Evolutionary conservation across 129 eudicot species (phyloP).

Genomic region (Heracleum sosnowskyi): DNA sequence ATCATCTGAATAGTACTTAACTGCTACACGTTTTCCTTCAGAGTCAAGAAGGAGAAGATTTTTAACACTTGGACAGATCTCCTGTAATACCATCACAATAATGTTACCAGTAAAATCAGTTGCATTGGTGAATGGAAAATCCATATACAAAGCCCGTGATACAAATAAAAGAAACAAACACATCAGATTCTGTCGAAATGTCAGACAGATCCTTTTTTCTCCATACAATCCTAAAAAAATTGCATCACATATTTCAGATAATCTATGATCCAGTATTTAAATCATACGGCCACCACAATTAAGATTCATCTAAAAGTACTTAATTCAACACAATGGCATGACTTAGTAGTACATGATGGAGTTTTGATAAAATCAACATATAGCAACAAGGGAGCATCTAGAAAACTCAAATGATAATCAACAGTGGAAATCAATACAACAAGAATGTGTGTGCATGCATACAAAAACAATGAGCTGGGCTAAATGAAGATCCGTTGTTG

Average conservation of each 20-base stretch:
- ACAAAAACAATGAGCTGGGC: not conserved
- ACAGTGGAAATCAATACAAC: not conserved
- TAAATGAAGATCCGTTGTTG: not conserved
- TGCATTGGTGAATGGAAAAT: not conserved
- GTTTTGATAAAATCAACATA: too few relatives aligned
- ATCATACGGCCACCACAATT: too few relatives aligned
- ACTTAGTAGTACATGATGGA: too few relatives aligned
- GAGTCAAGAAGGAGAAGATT: constrained; percentile 75
- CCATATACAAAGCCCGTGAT: not conserved
- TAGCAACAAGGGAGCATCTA: too few relatives aligned
- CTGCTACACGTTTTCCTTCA: constrained; percentile 75
- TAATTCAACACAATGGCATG: not conserved
- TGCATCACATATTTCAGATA: not conserved
- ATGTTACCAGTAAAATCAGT: constrained; percentile 3
- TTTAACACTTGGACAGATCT: constrained; percentile 53
- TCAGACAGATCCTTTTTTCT: too few relatives aligned
- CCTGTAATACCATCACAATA: constrained; percentile 30
- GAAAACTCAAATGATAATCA: not conserved
- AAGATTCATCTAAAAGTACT: too few relatives aligned
- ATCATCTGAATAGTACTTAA: constrained; percentile 69
- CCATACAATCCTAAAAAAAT: too few relatives aligned
- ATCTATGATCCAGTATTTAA: too few relatives aligned
- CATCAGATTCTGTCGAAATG: too few relatives aligned
- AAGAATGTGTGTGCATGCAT: too few relatives aligned
- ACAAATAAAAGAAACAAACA: too few relatives aligned